These are phyloP conservation scores for Suillus occidentalis DNA, from an alignment of 768 basidiomycete species.

Conservation along the genomic window DNA sequence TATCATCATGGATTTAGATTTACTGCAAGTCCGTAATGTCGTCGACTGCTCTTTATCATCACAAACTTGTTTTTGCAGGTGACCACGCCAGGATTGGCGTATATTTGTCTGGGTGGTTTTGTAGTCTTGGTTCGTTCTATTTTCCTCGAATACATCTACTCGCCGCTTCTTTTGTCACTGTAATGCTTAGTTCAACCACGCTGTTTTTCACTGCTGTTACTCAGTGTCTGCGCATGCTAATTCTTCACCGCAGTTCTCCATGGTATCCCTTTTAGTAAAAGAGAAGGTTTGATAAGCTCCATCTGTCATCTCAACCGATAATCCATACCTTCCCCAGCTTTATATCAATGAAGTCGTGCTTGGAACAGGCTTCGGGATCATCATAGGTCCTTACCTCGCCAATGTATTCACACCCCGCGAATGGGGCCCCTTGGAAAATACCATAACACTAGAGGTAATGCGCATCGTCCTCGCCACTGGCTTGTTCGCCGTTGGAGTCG, in stretches of 20 bases:
- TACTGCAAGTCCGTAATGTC: slow-evolving; percentile 28
- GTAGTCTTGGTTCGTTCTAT: slow-evolving; percentile 41
- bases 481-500: slow-evolving; percentile 93
- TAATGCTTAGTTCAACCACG: background rate
- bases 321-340: slow-evolving; percentile 41
- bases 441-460: slow-evolving; percentile 86
- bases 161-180: no score
- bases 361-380: slow-evolving; percentile 64
- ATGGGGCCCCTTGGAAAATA: slow-evolving; percentile 55
- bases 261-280: slow-evolving; percentile 79
- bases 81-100: slow-evolving; percentile 52
- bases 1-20: slow-evolving; percentile 16
- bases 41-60: background rate
- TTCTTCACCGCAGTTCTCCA: slow-evolving; percentile 60
- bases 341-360: slow-evolving; percentile 95
- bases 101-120: slow-evolving; percentile 63
- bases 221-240: background rate
- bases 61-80: slow-evolving; percentile 43
- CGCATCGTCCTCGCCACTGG: slow-evolving; percentile 88
- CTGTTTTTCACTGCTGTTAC: background rate
- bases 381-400: slow-evolving; percentile 72
- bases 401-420: slow-evolving; percentile 73
- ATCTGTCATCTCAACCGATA: background rate
- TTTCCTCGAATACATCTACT: background rate
- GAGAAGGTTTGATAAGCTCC: slow-evolving; percentile 56